These are phyloP conservation scores for Cyclocybe cylindracea DNA, from an alignment of 768 basidiomycete species.

Conservation along the genomic window DNA sequence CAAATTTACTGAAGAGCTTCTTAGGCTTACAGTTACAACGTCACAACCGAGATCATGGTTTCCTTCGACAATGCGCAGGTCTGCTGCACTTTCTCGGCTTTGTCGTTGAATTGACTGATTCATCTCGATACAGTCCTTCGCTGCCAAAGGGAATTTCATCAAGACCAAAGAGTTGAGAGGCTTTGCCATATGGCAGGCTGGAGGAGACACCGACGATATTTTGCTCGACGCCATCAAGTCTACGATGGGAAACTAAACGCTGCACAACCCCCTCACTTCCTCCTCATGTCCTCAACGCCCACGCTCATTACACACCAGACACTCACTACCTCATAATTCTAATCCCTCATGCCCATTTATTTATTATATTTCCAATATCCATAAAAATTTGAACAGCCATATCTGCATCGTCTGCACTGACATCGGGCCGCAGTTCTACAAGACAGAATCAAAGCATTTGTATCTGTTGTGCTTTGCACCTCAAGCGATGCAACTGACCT, in stretches of 20 bases:
- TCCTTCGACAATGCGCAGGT: conserved; percentile 48
- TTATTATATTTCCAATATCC: too few species aligned
- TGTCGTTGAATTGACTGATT: neutral
- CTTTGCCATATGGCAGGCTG: conserved; percentile 74
- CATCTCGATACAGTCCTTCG: conserved; percentile 31
- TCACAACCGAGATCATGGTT: conserved; percentile 43
- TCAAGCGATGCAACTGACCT: too few species aligned
- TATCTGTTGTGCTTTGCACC: too few species aligned
- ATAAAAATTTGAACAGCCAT: too few species aligned
- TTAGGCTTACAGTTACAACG: conserved; percentile 48
- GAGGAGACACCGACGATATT: conserved; percentile 57
- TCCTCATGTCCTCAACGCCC: too few species aligned
- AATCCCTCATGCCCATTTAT: too few species aligned
- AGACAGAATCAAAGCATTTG: too few species aligned
- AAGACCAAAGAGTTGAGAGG: conserved; percentile 51
- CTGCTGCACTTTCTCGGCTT: conserved; percentile 2
- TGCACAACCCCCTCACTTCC: neutral
- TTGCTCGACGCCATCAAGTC: conserved; percentile 40
- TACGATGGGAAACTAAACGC: conserved; percentile 27
- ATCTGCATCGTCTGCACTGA: too few species aligned
- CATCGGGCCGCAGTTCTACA: too few species aligned
- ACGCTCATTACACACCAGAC: too few species aligned
- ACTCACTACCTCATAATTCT: too few species aligned
- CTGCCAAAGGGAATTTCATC: conserved; percentile 62
- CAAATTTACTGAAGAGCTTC: neutral